Percentiles rank a stretch among this genome's conserved stretches.
These are phyloP conservation scores for Mrakia hoshinonis DNA, from an alignment of 768 basidiomycete species.

Conservation along the genomic window DNA sequence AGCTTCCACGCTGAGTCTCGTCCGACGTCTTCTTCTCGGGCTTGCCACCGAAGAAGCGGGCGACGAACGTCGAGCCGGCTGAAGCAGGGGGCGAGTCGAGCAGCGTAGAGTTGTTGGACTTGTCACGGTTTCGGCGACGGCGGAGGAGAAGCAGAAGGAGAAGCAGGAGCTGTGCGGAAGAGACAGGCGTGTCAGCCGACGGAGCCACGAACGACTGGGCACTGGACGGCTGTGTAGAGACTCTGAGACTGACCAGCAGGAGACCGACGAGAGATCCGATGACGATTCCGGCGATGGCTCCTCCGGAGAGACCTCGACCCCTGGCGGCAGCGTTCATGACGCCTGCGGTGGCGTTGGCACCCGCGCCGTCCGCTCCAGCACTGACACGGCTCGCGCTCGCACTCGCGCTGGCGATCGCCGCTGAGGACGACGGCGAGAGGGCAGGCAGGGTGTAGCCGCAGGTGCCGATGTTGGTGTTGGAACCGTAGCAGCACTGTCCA, in stretches of 20 bases:
- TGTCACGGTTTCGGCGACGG: not conserved
- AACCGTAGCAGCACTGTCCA: conserved; percentile 8
- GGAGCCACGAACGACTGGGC: not conserved
- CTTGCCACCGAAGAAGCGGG: not conserved
- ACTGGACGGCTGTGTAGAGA: not conserved
- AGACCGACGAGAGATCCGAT: not conserved
- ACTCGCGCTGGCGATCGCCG: conserved; percentile 30
- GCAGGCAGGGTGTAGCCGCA: not conserved
- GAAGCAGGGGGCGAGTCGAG: not conserved
- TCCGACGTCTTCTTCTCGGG: not conserved
- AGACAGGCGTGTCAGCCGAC: not conserved
- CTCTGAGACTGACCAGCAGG: not conserved
- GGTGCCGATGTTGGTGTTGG: not conserved
- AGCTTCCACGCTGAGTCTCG: not conserved
- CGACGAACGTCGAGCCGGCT: not conserved
- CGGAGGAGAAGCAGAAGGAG: not conserved
- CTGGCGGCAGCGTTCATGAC: not conserved
- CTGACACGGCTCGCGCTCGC: no score
- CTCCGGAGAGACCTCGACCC: not conserved
- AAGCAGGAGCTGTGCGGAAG: not conserved
- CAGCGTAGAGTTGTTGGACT: not conserved
- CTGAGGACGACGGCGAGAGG: conserved; percentile 32
- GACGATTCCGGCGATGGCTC: conserved; percentile 6
- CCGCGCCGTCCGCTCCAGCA: no score
- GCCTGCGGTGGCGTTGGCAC: not conserved